Conservation (phyloP, 192 early-diverging fungal genomes). For the Coemansia sp. region DNA sequence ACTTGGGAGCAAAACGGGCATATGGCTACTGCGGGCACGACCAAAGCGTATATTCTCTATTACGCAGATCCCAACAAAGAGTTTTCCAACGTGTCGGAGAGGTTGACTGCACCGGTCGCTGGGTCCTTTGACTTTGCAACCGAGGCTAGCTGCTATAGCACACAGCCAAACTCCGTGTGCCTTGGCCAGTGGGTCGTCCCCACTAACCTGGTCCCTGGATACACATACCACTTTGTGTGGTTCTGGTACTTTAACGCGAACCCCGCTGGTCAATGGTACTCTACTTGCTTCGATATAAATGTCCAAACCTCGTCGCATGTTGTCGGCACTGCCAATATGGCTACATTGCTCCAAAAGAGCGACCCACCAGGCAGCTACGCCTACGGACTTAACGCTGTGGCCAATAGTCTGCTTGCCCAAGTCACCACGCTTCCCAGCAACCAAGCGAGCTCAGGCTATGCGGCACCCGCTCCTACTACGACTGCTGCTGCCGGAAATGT, state of each 20-base stretch:
- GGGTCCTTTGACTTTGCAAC: slow-evolving; percentile 58
- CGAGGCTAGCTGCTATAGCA: slow-evolving; percentile 46
- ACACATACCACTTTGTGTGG: slow-evolving; percentile 59
- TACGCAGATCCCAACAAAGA: slow-evolving; percentile 25
- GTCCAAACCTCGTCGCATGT: slow-evolving; percentile 28
- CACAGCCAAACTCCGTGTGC: slow-evolving; percentile 53
- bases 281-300: slow-evolving; percentile 64
- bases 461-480: neutral
- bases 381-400: slow-evolving; percentile 21
- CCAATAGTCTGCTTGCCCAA: slow-evolving; percentile 12
- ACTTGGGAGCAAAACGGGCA: slow-evolving; percentile 65
- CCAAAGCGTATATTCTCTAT: slow-evolving; percentile 46
- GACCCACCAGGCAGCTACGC: slow-evolving; percentile 23
- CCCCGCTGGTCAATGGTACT: slow-evolving; percentile 63
- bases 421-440: slow-evolving; percentile 14
- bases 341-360: slow-evolving; percentile 11
- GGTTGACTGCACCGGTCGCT: slow-evolving; percentile 29
- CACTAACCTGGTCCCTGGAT: slow-evolving; percentile 45
- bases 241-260: slow-evolving; percentile 68
- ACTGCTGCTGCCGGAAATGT: neutral
- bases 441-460: neutral
- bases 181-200: slow-evolving; percentile 59
- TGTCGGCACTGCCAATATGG: slow-evolving; percentile 9
- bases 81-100: slow-evolving; percentile 35
- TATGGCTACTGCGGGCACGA: slow-evolving; percentile 46